Base-by-base conservation (phyloP, 1,284 basidiomycete genomes). In the Coniferiporia weirii region DNA sequence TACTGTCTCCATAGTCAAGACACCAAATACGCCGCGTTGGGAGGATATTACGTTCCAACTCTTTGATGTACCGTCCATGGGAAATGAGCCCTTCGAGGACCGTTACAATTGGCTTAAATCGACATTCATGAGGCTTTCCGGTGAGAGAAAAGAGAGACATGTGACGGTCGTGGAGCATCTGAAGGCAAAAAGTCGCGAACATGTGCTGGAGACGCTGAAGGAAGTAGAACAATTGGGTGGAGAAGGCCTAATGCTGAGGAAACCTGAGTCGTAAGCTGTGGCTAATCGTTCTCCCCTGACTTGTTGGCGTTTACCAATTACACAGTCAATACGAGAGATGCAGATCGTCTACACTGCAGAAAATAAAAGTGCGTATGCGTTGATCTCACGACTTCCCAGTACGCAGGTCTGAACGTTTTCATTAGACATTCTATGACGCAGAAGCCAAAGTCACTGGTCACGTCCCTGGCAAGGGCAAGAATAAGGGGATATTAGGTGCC, bases 221-320 rank as follows among this genome's bases (percentile, higher is more conserved):
- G 76, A 80, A 55, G 72, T 87, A 9, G 81, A 85, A 67, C 66
- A 65, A 1, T 63, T 79, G 3, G 84, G 83, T 15, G 85, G 85
- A 0, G 85, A 88, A 70, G 85, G 85, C 20, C 68, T 87, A 19
- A 88, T 88, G 85, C 72, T 87, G n/a, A 73, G 85, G 13, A 74
- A 78, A 60, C 78, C 84, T 6, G 70, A 67, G 32, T 82, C 80
- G 77, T 80, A 60, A 62, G 76, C 72, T 13, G 5, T 47, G n/a
- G 34, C n/a, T 22, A 15, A 22, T 47, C 36, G 3, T 35, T 45
- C 15, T 19, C 17, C 17, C 17, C 38, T 43, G 20, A 12, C 43
- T n/a, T 6, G 2, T 15, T 20, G 20, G 20, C 8, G 9, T 22
- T 44, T 17, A 32, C 44, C 19, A 32, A 51, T 15, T 47, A 13